Evolutionary conservation across 192 early-diverging fungal genomes (phyloP), one percentile per base, ranked within the genome.

Genomic region (Rhizoclosmatium sp.): DNA sequence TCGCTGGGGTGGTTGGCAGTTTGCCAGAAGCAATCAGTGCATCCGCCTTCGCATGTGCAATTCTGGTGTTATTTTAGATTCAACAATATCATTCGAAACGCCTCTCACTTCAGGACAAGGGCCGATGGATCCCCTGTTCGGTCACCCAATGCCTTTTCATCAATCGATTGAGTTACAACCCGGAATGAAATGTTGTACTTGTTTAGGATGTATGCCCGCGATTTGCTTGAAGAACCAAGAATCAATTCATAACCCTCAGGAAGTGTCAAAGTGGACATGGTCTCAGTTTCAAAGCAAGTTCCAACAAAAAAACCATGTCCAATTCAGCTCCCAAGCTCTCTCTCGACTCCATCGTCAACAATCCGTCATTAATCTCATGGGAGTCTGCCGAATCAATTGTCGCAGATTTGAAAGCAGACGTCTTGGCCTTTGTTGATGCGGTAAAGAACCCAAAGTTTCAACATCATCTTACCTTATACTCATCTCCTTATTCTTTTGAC

Each of bases 201-300:
- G 44, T 62, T 70, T 2, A 88, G 81, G 49, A 88, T 75, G 47
- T 21, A 58, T 1, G 85, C 83, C 31, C 87, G 77, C 72, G 80
- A 88, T 65, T 81, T 82, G 16, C 83, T 85, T 40, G 87, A 88
- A 14, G 87, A 86, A 21, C 85, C 87, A 4, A 88, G 81, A 4
- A 88, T 65, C 9, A 87, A 56, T 5, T 14, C 7, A 41, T 59
- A 76, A 5, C 7, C 41, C 4, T 21, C 31, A 23, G 75, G 75
- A 9, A 76, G 75, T 9, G 42, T 47, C 42, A 75, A 46, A 19
- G 66, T 10, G 4, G 66, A 42, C 66, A 68, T 68, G 4, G 21
- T 54, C 16, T 64, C 10, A 64, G 31, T 39, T 40, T 39, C 12
- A 40, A 65, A 65, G 31, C 14, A 64, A 40, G 12, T 40, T 12